Base-by-base conservation (phyloP, 2,329 filamentous ascomycete genomes). In the Neofusicoccum ribis region DNA sequence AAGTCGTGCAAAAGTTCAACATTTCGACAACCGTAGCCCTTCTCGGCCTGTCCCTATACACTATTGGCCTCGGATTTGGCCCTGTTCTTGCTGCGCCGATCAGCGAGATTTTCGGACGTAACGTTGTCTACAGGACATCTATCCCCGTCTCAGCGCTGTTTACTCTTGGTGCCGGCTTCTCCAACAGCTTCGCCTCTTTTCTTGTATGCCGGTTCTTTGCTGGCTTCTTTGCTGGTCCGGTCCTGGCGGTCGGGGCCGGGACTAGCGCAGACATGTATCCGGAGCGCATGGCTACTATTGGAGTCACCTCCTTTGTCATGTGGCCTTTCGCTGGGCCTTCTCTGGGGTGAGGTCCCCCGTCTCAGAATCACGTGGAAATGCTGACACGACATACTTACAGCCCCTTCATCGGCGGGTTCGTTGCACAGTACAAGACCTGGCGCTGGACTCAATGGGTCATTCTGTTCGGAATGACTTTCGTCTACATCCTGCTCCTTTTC, bases 151-250 rank as follows among this genome's bases (percentile, higher is more conserved):
- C 83, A 3, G 80, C 81, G 2, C 70, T 88, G 0, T 89, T 89
- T 70, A 84, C 82, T 0, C 71, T 88, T 0, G 87, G 86, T 2
- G 81, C 82, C 0, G 86, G 83, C 0, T 80, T 86, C 39, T 80
- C 83, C 0, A 77, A 81, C 23, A 81, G 74, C 37, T 84, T 89
- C 15, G 82, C 76, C 0, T 80, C 78, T 0, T 69, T 90, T 2
- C 80, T 82, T 56, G 74, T 88, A 8, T 77, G 86, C 31, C 79
- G 88, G 2, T 88, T 94, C 79, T 91, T 93, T 70, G 91, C 91
- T 56, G 89, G 91, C 0, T 74, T 89, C 73, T 90, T 90, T 68
- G 90, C 89, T 34, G 89, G 47, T 85, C 91, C 69, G 83, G 74
- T 77, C 1, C 71, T 82, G 1, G 79, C 80, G 2, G 77, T 82